phyloP scores from a whole-genome alignment of 2,329 filamentous ascomycete species.

The Aspergillus piperis region DNA sequence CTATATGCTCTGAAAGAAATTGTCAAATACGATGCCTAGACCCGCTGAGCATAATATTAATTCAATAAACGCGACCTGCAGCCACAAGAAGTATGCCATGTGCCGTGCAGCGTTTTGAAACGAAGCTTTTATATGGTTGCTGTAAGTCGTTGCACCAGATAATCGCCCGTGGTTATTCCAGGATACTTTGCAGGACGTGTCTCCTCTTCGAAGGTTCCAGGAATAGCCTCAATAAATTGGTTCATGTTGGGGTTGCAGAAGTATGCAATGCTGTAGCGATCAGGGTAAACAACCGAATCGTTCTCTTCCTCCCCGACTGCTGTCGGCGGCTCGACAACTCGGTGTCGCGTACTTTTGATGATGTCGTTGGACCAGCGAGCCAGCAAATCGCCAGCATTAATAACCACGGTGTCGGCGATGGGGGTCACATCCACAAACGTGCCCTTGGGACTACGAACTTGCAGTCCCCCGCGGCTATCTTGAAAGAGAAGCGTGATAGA shows the following conservation, averaged over 20 bases:
- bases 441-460: conserved; percentile 70
- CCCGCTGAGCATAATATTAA: too few relatives aligned
- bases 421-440: conserved; percentile 81
- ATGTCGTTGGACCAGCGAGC: conserved; percentile 88
- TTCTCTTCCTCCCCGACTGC: conserved; percentile 46
- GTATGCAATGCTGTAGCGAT: conserved; percentile 86
- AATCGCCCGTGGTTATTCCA: conserved; percentile 76
- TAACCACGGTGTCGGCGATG: conserved; percentile 76
- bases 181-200: conserved; percentile 68
- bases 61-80: too few relatives aligned
- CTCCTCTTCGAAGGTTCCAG: conserved; percentile 67
- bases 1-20: not conserved
- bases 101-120: too few relatives aligned
- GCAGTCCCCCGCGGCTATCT: conserved; percentile 58
- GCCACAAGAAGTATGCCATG: too few relatives aligned
- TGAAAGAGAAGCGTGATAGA: conserved; percentile 58
- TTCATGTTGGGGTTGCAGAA: conserved; percentile 87
- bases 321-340: conserved; percentile 81
- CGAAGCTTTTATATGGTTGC: conserved; percentile 61
- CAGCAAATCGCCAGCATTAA: conserved; percentile 86
- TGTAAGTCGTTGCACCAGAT: conserved; percentile 73
- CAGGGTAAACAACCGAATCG: conserved; percentile 58
- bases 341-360: conserved; percentile 86
- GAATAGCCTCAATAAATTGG: conserved; percentile 74
- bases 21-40: too few relatives aligned